Conservation (phyloP, 2,329 filamentous ascomycete species). For the Westerdykella ornata region DNA sequence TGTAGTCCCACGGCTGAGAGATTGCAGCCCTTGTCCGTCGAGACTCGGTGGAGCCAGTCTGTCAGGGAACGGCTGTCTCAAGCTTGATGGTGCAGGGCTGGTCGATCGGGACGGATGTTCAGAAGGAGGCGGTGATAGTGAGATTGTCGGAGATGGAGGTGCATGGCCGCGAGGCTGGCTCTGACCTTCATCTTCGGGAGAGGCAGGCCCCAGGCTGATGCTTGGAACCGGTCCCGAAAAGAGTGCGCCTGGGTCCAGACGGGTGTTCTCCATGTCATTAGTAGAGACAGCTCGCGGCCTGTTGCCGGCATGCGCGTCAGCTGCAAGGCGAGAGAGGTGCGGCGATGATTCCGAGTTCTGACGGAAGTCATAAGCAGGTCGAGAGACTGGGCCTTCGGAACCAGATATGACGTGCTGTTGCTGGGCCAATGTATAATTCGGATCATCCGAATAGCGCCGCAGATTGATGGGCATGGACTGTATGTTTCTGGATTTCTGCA, state of each 20-base stretch:
- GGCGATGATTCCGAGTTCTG: conserved; percentile 16
- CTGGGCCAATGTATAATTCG: conserved; percentile 41
- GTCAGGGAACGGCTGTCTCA: conserved; percentile 18
- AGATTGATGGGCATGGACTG: conserved; percentile 62
- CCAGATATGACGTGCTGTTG: conserved; percentile 45
- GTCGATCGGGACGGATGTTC: conserved; percentile 19
- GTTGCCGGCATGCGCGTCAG: conserved; percentile 26
- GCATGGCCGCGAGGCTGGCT: conserved; percentile 9
- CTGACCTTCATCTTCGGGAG: conserved; percentile 21
- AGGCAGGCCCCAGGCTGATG: conserved; percentile 32
- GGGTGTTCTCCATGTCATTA: conserved; percentile 48
- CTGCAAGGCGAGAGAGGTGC: conserved; percentile 18
- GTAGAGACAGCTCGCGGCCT: conserved; percentile 53
- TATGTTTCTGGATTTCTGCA: conserved; percentile 74
- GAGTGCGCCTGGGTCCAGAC: conserved; percentile 38
- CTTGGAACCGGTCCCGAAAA: conserved; percentile 27
- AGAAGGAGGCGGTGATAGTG: conserved; percentile 37
- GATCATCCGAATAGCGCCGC: conserved; percentile 63
- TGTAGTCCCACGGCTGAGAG: conserved; percentile 14
- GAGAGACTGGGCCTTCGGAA: conserved; percentile 42
- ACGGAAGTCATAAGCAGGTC: conserved; percentile 33
- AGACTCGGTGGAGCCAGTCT: conserved; percentile 38
- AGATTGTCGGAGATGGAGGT: conserved; percentile 35
- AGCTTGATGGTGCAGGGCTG: conserved; percentile 22
- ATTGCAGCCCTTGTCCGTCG: conserved; percentile 11